These are phyloP conservation scores for Ophiosphaerella herpotricha DNA, from an alignment of 2,329 filamentous ascomycete genomes.

Conservation along the genomic window DNA sequence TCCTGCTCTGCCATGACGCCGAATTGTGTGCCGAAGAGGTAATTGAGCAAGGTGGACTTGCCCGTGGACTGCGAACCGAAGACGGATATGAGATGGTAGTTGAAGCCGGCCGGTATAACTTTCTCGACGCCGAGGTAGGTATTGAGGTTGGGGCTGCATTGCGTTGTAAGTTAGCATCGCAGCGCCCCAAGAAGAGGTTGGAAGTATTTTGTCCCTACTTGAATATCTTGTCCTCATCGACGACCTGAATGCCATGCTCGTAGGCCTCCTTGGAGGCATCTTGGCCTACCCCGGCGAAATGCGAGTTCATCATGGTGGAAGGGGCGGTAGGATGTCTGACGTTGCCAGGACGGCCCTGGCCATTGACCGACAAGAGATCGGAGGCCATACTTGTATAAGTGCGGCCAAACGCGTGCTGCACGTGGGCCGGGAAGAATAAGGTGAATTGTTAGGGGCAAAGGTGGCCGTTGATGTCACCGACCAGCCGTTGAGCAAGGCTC, in stretches of 20 bases:
- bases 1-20: slow-evolving; percentile 97
- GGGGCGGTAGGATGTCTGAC: slow-evolving; percentile 50
- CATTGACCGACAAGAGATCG: slow-evolving; percentile 39
- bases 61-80: slow-evolving; percentile 98
- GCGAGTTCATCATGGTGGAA: slow-evolving; percentile 70
- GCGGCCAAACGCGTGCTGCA: slow-evolving; percentile 30
- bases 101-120: slow-evolving; percentile 89
- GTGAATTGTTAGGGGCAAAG: slow-evolving; percentile 32
- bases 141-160: slow-evolving; percentile 71
- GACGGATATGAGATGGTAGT: slow-evolving; percentile 98
- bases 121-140: slow-evolving; percentile 80
- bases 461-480: slow-evolving; percentile 45
- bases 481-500: slow-evolving; percentile 22
- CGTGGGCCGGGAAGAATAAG: slow-evolving; percentile 40
- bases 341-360: slow-evolving; percentile 42
- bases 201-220: slow-evolving; percentile 65
- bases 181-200: neutral
- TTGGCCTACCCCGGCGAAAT: slow-evolving; percentile 74
- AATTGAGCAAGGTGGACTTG: slow-evolving; percentile 95
- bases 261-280: slow-evolving; percentile 69
- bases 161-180: slow-evolving; percentile 25
- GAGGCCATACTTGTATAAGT: slow-evolving; percentile 35
- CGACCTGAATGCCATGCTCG: slow-evolving; percentile 94
- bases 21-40: slow-evolving; percentile 94
- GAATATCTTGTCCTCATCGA: slow-evolving; percentile 95